Conservation (phyloP, 345 rosid genomes). For the Syzygium aromaticum region DNA sequence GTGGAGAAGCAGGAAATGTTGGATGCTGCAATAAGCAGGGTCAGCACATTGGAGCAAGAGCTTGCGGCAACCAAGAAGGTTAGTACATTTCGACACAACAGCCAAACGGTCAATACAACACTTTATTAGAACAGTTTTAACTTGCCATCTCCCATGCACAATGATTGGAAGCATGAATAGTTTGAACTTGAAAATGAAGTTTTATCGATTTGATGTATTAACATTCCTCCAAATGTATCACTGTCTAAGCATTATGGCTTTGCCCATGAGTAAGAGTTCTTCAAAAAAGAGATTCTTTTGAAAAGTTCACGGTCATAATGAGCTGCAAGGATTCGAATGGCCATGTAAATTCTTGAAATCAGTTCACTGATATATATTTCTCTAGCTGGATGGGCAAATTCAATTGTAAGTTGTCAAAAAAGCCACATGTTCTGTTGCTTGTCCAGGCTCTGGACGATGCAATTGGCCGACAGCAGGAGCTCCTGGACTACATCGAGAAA, state of each 20-base stretch:
- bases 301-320: background rate
- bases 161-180: background rate
- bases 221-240: background rate
- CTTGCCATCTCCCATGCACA: background rate
- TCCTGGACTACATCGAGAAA: constrained; percentile 64
- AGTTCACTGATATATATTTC: background rate
- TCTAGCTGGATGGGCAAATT: background rate
- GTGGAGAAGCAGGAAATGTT: constrained; percentile 80
- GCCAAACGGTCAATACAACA: background rate
- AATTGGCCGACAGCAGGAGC: constrained; percentile 58
- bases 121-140: background rate
- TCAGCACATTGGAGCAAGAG: constrained; percentile 70
- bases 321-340: background rate
- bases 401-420: background rate
- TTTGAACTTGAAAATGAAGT: background rate
- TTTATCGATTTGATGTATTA: background rate
- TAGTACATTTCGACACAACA: background rate
- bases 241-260: background rate
- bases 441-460: constrained; percentile 79
- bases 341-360: background rate
- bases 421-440: background rate
- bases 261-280: background rate
- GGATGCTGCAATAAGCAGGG: constrained; percentile 57
- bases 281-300: background rate
- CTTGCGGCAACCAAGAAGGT: constrained; percentile 79